These are phyloP conservation scores for Pseudogymnoascus sp. DNA, from an alignment of 2,329 filamentous ascomycete genomes.

Conservation along the genomic window DNA sequence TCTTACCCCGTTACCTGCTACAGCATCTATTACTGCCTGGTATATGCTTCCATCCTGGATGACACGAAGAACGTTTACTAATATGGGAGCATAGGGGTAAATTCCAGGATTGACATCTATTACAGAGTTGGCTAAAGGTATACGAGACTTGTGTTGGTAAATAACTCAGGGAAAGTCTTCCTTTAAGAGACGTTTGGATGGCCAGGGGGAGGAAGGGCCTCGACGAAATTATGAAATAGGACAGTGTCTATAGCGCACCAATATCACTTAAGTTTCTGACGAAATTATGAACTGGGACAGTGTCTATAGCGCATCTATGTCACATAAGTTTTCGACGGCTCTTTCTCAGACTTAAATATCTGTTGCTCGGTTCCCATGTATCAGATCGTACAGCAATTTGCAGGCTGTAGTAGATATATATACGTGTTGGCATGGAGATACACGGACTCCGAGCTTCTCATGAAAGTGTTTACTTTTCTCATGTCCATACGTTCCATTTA, in stretches of 20 bases:
- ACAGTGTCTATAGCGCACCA: background rate
- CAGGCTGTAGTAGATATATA: background rate
- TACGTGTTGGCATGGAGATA: background rate
- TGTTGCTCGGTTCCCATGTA: background rate
- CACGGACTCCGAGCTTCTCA: background rate
- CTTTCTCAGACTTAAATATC: background rate
- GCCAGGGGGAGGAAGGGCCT: background rate
- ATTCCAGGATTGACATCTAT: background rate
- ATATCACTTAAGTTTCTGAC: background rate
- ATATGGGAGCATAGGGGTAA: background rate
- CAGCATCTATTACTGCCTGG: background rate
- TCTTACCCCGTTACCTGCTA: background rate
- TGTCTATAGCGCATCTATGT: background rate
- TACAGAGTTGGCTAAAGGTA: background rate
- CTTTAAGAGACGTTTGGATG: background rate
- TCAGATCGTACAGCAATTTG: background rate
- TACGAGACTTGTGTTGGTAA: background rate
- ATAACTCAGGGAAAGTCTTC: background rate
- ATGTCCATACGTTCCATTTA: background rate
- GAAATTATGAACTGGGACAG: background rate
- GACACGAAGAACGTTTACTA: background rate
- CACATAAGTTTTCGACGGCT: background rate
- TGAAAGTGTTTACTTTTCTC: too few relatives aligned
- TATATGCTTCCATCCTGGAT: background rate
- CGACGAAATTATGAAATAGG: background rate